A percentile compares a stretch with the other conserved stretches of the same genome.
Evolutionary conservation across 1,284 basidiomycete genomes (phyloP).

Genomic region (Wallemia hederae): DNA sequence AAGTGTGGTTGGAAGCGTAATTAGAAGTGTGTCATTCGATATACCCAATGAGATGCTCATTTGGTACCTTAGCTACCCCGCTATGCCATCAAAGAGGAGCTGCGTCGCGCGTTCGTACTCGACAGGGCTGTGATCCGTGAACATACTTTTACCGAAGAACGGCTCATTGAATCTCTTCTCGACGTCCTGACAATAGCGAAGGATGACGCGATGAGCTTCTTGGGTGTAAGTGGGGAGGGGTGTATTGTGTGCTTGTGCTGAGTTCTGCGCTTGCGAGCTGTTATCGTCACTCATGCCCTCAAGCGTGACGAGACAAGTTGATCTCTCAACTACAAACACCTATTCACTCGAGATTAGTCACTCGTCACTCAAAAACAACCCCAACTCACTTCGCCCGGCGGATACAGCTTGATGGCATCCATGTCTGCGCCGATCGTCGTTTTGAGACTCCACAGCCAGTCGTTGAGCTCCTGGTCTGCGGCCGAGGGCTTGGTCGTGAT

Average conservation of each 20-base stretch:
- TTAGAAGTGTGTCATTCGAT: too few relatives aligned
- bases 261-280: background rate
- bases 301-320: slow-evolving; percentile 16
- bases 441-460: slow-evolving; percentile 19
- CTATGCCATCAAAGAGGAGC: slow-evolving; percentile 13
- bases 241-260: background rate
- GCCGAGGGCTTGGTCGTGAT: slow-evolving; percentile 1
- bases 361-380: slow-evolving; percentile 4
- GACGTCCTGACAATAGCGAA: slow-evolving; percentile 20
- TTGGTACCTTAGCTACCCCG: slow-evolving; percentile 5
- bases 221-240: slow-evolving; percentile 2
- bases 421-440: slow-evolving; percentile 19
- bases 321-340: slow-evolving; percentile 15
- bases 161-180: slow-evolving; percentile 21
- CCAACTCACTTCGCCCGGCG: slow-evolving; percentile 15
- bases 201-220: slow-evolving; percentile 18
- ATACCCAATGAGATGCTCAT: too few relatives aligned
- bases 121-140: slow-evolving; percentile 16
- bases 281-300: slow-evolving; percentile 3
- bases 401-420: slow-evolving; percentile 19
- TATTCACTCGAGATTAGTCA: slow-evolving; percentile 1
- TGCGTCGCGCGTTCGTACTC: slow-evolving; percentile 15
- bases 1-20: too few relatives aligned
- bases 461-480: slow-evolving; percentile 10
- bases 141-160: slow-evolving; percentile 16